phyloP scores from a whole-genome alignment of 2,329 filamentous ascomycete genomes.

The Nothophoma quercina region DNA sequence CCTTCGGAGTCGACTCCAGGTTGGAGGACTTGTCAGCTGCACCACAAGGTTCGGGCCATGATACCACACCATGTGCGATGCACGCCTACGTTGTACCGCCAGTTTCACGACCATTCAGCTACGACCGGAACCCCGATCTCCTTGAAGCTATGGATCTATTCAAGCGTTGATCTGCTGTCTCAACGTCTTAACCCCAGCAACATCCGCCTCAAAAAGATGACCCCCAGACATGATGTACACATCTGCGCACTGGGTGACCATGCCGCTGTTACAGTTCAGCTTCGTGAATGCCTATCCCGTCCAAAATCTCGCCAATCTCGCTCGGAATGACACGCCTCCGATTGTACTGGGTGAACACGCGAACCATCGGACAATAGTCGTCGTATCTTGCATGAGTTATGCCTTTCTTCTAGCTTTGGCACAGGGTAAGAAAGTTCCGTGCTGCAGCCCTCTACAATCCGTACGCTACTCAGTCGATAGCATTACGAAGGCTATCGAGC shows the following conservation, averaged over 20 bases:
- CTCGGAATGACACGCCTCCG: not conserved
- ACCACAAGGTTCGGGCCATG: not conserved
- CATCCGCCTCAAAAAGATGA: not conserved
- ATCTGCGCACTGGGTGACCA: not conserved
- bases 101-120: not conserved
- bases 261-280: not conserved
- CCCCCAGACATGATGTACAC: not conserved
- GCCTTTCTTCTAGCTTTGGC: constrained; percentile 25
- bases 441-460: not conserved
- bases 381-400: constrained; percentile 23
- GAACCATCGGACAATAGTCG: constrained; percentile 16
- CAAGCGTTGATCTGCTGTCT: not conserved
- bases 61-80: not conserved
- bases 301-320: not conserved
- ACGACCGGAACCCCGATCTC: not conserved
- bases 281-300: not conserved
- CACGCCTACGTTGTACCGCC: not conserved
- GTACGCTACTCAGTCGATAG: not conserved
- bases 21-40: not conserved
- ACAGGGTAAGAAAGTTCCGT: constrained; percentile 19
- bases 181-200: not conserved
- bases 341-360: constrained; percentile 16
- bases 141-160: not conserved
- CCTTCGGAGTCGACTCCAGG: not conserved
- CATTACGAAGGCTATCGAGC: constrained; percentile 24